These are phyloP conservation scores for Bruguiera gymnorhiza DNA, from an alignment of 345 rosid genomes.

Conservation along the genomic window DNA sequence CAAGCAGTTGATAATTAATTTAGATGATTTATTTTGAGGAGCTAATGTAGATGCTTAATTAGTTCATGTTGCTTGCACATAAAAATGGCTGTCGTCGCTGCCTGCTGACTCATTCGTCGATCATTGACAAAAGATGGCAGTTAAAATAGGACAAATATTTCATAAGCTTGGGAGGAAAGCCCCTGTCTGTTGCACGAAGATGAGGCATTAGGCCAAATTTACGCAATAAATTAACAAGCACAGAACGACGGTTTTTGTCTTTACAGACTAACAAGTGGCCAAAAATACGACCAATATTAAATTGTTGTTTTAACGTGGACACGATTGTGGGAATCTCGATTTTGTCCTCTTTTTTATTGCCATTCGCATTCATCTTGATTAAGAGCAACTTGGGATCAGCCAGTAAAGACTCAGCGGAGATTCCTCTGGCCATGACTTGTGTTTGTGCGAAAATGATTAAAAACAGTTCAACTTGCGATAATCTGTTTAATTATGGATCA, in stretches of 20 bases:
- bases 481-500: background rate
- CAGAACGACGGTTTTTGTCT: background rate
- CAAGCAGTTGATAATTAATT: too few species aligned
- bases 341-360: constrained; percentile 15
- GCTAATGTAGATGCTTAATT: too few species aligned
- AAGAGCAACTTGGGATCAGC: background rate
- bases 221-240: background rate
- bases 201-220: background rate
- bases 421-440: constrained; percentile 5
- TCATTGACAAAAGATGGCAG: too few species aligned
- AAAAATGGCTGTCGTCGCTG: too few species aligned
- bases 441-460: constrained; percentile 4
- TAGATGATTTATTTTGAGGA: too few species aligned
- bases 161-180: background rate
- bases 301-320: constrained; percentile 4
- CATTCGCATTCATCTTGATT: background rate
- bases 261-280: constrained; percentile 17
- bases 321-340: constrained; percentile 28
- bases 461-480: background rate
- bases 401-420: constrained; percentile 19
- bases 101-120: too few species aligned
- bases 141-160: background rate
- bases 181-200: background rate
- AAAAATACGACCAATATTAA: constrained; percentile 6
- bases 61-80: too few species aligned